Evolutionary conservation across 208 protist genomes (phyloP), one percentile per base, ranked within the genome.

Genomic region (Jaenimonas drosophilae): DNA sequence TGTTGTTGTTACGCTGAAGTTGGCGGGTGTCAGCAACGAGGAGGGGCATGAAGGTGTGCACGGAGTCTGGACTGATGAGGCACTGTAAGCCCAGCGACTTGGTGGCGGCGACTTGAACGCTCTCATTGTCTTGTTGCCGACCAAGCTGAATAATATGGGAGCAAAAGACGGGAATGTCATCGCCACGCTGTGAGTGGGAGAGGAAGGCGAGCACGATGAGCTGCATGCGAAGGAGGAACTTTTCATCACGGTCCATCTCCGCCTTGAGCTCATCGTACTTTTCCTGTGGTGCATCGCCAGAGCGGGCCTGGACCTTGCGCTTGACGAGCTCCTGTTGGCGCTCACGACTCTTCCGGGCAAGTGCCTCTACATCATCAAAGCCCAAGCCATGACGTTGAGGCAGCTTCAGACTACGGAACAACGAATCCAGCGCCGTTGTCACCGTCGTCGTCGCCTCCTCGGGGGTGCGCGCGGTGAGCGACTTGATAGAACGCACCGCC

Each of bases 31-130:
- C 79, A 28, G 51, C 62, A 6, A 91, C 38, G 45, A 94, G 77
- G 17, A 91, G 61, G 7, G 86, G 86, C 65, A 94, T 75, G 59
- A 94, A 94, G 30, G 86, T 94, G 61, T 94, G 86, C 27, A 94
- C 86, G 21, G 70, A 70, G 29, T 89, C 78, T 5, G 86, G 77
- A 46, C 71, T 78, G 30, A 94, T 81, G 17, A 94, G 71, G 62
- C 86, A 94, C 57, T 82, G 78, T 38, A 94, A 44, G 6, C 76
- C 75, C 0, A 94, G 62, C 14, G 81, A 88, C 32, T 72, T 71
- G 17, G 76, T 94, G 20, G 86, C 77, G 16, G 61, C 67, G 26
- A 81, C 73, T n/a, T 72, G 67, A 23, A 94, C 86, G 44, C 33
- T 59, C 25, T 82, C 79, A 41, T 75, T 75, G 47, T 84, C 72